phyloP scores from a whole-genome alignment of 257 asterid species.

The Forsythia suspensa region DNA sequence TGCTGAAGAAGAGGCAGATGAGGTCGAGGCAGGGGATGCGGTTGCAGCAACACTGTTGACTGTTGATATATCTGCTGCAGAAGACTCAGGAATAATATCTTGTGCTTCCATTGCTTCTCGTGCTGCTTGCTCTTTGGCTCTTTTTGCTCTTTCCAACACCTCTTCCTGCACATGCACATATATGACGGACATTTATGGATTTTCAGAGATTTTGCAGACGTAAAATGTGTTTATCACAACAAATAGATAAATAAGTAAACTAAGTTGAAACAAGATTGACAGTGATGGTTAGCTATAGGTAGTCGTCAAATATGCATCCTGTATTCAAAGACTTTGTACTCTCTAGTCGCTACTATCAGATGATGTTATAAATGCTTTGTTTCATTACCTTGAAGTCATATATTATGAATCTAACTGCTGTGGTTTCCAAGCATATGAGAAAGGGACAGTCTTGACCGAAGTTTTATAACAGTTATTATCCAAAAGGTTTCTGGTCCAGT shows the following conservation, averaged over 20 bases:
- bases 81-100: constrained; percentile 38
- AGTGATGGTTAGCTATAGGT: background rate
- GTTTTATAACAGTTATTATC: too few relatives aligned
- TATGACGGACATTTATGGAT: background rate
- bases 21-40: constrained; percentile 18
- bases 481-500: background rate
- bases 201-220: background rate
- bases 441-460: too few relatives aligned
- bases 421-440: too few relatives aligned
- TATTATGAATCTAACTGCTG: too few relatives aligned
- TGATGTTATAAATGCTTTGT: too few relatives aligned
- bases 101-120: constrained; percentile 56
- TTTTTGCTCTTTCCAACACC: constrained; percentile 78
- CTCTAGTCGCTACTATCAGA: too few relatives aligned
- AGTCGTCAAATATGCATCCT: too few relatives aligned
- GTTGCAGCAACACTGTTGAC: constrained; percentile 26
- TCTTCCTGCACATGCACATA: constrained; percentile 56
- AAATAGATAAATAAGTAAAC: background rate
- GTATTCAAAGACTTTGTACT: too few relatives aligned
- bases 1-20: constrained; percentile 11
- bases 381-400: too few relatives aligned
- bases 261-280: background rate
- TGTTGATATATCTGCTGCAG: constrained; percentile 23
- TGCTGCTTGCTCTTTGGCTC: constrained; percentile 74
- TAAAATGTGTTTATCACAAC: background rate